phyloP scores from a whole-genome alignment of 345 rosid genomes.

The Acer negundo region DNA sequence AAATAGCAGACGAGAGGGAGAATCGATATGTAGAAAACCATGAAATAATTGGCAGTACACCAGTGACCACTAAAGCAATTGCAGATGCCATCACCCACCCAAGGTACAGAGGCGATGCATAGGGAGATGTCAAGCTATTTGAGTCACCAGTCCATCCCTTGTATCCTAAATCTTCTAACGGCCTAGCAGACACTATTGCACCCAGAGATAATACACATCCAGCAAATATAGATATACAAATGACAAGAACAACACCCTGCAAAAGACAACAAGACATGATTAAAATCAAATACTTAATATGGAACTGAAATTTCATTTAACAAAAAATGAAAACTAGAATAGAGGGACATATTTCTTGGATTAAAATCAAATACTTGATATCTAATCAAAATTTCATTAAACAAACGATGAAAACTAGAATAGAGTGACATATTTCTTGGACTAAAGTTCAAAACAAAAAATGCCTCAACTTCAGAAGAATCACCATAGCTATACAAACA shows the following conservation, averaged over 20 bases:
- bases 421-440: not conserved
- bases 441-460: not conserved
- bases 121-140: constrained; percentile 69
- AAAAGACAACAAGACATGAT: constrained; percentile 21
- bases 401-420: not conserved
- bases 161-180: constrained; percentile 76
- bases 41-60: constrained; percentile 90
- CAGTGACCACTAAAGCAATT: constrained; percentile 86
- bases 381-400: not conserved
- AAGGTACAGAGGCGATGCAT: constrained; percentile 83
- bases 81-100: constrained; percentile 99
- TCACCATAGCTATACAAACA: not conserved
- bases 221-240: constrained; percentile 62
- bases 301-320: not conserved
- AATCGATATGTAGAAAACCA: constrained; percentile 98
- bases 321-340: not conserved
- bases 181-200: constrained; percentile 82
- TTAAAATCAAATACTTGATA: constrained; percentile 14
- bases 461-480: not conserved
- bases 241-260: constrained; percentile 75
- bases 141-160: constrained; percentile 69
- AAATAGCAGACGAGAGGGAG: constrained; percentile 84
- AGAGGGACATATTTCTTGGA: not conserved
- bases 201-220: constrained; percentile 85
- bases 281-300: constrained; percentile 10